A percentile compares a stretch with the other conserved stretches of the same genome.
phyloP scores from a whole-genome alignment of 2,329 filamentous ascomycete genomes.

The Mycosphaerella sp. region DNA sequence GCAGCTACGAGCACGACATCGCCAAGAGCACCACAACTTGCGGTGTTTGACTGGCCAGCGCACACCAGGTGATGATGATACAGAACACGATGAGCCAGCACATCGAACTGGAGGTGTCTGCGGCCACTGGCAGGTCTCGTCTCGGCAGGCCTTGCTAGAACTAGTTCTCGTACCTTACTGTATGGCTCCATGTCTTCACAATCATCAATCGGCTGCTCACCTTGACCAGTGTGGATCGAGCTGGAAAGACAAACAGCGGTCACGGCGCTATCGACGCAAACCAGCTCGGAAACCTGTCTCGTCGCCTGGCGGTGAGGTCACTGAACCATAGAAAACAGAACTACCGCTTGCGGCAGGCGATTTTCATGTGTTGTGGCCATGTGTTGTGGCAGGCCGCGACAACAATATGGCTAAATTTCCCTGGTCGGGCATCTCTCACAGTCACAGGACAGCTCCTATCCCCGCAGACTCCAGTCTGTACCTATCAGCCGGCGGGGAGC shows the following conservation, averaged over 20 bases:
- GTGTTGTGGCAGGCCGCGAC: neutral
- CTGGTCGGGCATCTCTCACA: neutral
- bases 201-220: neutral
- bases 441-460: neutral
- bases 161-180: no score
- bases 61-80: neutral
- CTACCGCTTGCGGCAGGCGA: neutral
- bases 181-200: neutral
- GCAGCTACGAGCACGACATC: conserved; percentile 14
- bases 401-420: neutral
- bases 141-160: neutral
- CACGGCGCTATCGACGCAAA: neutral
- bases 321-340: neutral
- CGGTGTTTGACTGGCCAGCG: conserved; percentile 3
- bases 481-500: neutral
- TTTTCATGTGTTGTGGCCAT: neutral
- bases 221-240: neutral
- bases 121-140: neutral
- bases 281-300: neutral
- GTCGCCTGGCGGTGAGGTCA: neutral
- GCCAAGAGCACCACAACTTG: neutral
- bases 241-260: neutral
- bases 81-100: neutral
- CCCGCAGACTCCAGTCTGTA: neutral
- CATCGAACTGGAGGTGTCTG: neutral